Percentiles rank a stretch among this genome's conserved stretches.
Conservation (phyloP, 805 yeast genomes). For the Saturnispora diversa region DNA sequence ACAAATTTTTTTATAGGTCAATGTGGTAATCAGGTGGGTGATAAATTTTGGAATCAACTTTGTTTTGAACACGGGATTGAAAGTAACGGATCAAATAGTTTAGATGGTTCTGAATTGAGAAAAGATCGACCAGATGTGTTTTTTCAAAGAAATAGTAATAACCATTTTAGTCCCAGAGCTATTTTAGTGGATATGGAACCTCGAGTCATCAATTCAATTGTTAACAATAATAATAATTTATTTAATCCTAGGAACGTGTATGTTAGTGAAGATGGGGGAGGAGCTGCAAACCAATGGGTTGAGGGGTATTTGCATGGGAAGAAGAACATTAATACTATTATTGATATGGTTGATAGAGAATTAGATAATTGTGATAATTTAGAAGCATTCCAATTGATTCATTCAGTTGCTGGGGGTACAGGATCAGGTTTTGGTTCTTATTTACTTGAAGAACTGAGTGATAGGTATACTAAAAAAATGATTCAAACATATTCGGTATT, state of each 20-base stretch:
- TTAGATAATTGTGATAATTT: slow-evolving; percentile 83
- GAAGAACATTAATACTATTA: slow-evolving; percentile 57
- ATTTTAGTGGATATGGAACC: slow-evolving; percentile 86
- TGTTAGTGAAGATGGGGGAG: slow-evolving; percentile 72
- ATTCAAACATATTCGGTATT: slow-evolving; percentile 82
- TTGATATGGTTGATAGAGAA: slow-evolving; percentile 82
- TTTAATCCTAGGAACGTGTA: slow-evolving; percentile 80
- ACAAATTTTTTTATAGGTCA: slow-evolving; percentile 45
- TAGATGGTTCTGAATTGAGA: slow-evolving; percentile 19
- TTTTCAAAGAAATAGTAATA: slow-evolving; percentile 61
- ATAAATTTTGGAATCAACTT: slow-evolving; percentile 85
- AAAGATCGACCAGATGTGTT: slow-evolving; percentile 79
- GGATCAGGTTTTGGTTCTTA: slow-evolving; percentile 83
- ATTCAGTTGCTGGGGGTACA: slow-evolving; percentile 97
- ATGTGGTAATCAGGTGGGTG: slow-evolving; percentile 95
- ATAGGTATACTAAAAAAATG: slow-evolving; percentile 74
- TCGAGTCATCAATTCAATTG: slow-evolving; percentile 63
- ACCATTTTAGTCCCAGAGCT: slow-evolving; percentile 83
- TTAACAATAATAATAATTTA: slow-evolving; percentile 31
- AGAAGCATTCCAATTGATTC: slow-evolving; percentile 85
- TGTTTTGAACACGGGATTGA: slow-evolving; percentile 78
- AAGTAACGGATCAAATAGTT: slow-evolving; percentile 7
- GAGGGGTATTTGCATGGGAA: slow-evolving; percentile 77
- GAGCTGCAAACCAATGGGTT: slow-evolving; percentile 97
- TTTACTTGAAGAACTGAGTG: slow-evolving; percentile 68